Base-by-base conservation (phyloP, 306 rosid species). In the Vigna nakashimae region DNA sequence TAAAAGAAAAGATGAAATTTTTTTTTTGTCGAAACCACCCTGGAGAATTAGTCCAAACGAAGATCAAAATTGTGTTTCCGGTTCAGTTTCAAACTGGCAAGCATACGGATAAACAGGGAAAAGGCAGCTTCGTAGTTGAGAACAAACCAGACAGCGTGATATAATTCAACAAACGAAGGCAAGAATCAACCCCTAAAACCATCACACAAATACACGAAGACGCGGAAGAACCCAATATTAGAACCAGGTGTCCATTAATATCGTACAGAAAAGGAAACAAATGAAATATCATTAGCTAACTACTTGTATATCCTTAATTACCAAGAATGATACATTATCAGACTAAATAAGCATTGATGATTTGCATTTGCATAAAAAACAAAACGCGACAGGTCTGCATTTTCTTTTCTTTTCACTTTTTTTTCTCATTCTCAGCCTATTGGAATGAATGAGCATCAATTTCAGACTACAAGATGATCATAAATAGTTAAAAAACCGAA, bases 61-160 rank as follows among this genome's bases (percentile, higher is more conserved):
- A 70, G 24, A 81, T 18, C 69, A 79, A 81, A 82, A 76, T 51
- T 28, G 82, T 65, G 74, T 85, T 76, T 73, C 43, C 11, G 56
- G 28, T 53, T 65, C 66, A 78, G 77, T 80, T 79, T 75, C 77
- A 82, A 90, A 81, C 84, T 70, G 80, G 88, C 91, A 86, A 80
- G 42, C 87, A 80, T 40, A 80, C 88, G 78, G 87, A 73, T 77
- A 84, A 87, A 77, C 78, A 76, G 89, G 83, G 67, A 65, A 76
- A 87, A 89, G 89, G 81, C 82, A 82, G 79, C 78, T 81, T 86
- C 74, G 64, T 76, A 87, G 71, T 81, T 83, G 86, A 86, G 85
- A 88, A 82, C 68, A 59, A 81, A 83, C 69, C 83, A 83, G 65
- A 84, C 86, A 69, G 56, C 57, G 76, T 32, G 58, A 26, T 30